Conservation (phyloP, 2,329 filamentous ascomycete genomes). For the Exophiala xenobiotica region DNA sequence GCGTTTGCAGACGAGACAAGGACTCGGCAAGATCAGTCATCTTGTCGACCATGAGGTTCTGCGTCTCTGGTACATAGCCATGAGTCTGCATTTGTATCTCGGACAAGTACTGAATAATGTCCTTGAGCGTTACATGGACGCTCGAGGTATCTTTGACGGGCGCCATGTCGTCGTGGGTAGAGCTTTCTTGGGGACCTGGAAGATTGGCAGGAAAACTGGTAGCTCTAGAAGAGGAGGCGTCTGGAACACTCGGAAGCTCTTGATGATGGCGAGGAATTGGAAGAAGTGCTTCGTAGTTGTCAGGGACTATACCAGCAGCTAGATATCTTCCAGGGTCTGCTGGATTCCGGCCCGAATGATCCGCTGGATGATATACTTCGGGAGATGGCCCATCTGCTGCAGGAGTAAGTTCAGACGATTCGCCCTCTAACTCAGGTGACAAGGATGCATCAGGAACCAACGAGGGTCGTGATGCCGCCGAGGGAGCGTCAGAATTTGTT, state of each 20-base stretch:
- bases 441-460: constrained; percentile 2
- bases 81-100: constrained; percentile 59
- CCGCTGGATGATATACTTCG: background rate
- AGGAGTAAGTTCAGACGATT: background rate
- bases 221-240: background rate
- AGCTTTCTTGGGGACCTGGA: background rate
- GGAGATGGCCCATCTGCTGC: background rate
- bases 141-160: constrained; percentile 28
- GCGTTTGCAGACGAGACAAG: constrained; percentile 50
- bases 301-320: background rate
- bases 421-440: background rate
- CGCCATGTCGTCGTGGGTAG: constrained; percentile 16
- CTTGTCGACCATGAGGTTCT: constrained; percentile 58
- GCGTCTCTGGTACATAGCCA: constrained; percentile 58
- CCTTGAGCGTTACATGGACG: constrained; percentile 42
- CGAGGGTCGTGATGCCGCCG: constrained; percentile 1
- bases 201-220: background rate
- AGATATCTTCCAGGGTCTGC: background rate
- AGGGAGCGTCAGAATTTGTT: background rate
- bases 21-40: constrained; percentile 54
- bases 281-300: background rate
- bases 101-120: constrained; percentile 62
- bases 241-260: background rate
- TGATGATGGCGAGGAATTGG: background rate
- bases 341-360: background rate